A percentile compares a stretch with the other conserved stretches of the same genome.
Evolutionary conservation across 2,329 filamentous ascomycete genomes (phyloP).

Genomic region (Torrubiellomyces zombiae): DNA sequence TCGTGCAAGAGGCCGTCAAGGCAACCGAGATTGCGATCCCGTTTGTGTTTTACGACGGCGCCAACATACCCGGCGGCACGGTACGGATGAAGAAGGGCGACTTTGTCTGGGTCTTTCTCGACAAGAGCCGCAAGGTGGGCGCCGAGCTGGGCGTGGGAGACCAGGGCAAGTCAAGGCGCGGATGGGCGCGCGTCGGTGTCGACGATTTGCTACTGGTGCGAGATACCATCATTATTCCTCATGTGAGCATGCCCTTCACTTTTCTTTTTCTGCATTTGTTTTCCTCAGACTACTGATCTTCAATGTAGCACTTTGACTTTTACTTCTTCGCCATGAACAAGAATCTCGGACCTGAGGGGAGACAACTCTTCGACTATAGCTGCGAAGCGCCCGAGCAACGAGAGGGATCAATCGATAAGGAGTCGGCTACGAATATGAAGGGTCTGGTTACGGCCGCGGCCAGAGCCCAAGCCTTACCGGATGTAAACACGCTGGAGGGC

Average conservation of each 20-base stretch:
- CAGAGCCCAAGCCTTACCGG: slow-evolving; percentile 23
- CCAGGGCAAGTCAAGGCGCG: slow-evolving; percentile 48
- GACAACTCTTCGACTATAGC: slow-evolving; percentile 60
- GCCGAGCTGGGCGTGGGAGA: slow-evolving; percentile 63
- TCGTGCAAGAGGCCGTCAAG: slow-evolving; percentile 73
- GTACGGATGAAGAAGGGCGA: slow-evolving; percentile 89
- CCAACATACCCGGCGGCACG: slow-evolving; percentile 68
- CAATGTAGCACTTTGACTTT: slow-evolving; percentile 75
- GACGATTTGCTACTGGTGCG: slow-evolving; percentile 90
- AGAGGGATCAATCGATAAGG: slow-evolving; percentile 1
- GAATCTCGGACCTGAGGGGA: slow-evolving; percentile 54
- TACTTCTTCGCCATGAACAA: slow-evolving; percentile 94
- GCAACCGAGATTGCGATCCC: slow-evolving; percentile 78
- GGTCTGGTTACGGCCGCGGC: slow-evolving; percentile 15
- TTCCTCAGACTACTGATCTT: no score
- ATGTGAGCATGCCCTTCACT: slow-evolving; percentile 42
- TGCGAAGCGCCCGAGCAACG: slow-evolving; percentile 24
- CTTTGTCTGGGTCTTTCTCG: slow-evolving; percentile 80
- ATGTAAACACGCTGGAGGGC: slow-evolving; percentile 52
- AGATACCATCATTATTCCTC: slow-evolving; percentile 81
- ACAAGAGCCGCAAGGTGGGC: slow-evolving; percentile 79
- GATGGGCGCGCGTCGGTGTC: slow-evolving; percentile 87
- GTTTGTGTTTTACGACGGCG: slow-evolving; percentile 94
- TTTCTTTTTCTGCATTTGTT: background rate
- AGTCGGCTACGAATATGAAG: slow-evolving; percentile 5